A percentile compares a stretch with the other conserved stretches of the same genome.
Conservation (phyloP, 2,329 filamentous ascomycete species). For the Aspergillus transmontanensis region DNA sequence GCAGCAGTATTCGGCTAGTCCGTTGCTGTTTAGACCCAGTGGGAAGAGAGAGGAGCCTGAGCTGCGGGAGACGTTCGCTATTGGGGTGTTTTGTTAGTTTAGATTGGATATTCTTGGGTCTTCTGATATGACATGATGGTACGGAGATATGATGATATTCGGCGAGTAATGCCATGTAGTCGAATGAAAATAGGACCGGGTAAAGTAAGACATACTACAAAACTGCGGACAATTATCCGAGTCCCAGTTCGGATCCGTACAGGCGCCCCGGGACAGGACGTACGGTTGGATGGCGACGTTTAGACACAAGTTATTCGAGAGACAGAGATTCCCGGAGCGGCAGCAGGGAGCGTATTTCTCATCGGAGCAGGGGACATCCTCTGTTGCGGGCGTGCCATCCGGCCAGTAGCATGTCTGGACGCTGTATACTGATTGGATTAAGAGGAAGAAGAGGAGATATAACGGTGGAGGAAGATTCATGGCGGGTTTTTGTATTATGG, state of each 20-base stretch:
- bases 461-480: neutral
- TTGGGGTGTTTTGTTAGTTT: neutral
- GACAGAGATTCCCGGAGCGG: neutral
- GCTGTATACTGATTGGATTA: neutral
- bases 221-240: neutral
- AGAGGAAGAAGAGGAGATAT: neutral
- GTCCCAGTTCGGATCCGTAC: neutral
- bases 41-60: neutral
- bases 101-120: too few relatives aligned
- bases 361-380: neutral
- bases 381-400: neutral
- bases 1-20: slow-evolving; percentile 1
- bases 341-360: neutral
- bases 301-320: slow-evolving; percentile 2
- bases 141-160: too few relatives aligned
- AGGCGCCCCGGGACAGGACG: neutral
- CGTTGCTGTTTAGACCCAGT: neutral
- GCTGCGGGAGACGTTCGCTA: neutral
- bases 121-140: too few relatives aligned
- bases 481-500: neutral
- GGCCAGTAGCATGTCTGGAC: neutral
- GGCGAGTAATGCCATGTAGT: too few relatives aligned
- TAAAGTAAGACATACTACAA: neutral
- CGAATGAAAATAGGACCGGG: too few relatives aligned
- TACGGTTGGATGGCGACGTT: slow-evolving; percentile 2